These are phyloP conservation scores for Hyparrhenia diplandra DNA, from an alignment of 176 grass and related monocot genomes.

Conservation along the genomic window DNA sequence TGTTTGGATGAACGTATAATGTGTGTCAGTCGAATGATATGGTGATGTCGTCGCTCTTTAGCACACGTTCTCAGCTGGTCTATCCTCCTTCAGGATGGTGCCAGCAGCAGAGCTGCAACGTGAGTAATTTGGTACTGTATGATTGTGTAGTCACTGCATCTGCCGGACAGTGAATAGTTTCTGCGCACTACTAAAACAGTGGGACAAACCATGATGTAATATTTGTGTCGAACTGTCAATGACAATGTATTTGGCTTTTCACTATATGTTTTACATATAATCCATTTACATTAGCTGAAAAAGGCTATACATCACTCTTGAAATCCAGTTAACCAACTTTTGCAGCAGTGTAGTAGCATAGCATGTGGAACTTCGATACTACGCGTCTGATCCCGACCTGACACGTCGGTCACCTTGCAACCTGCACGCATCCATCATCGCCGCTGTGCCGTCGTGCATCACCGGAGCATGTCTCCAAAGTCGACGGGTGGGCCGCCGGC, in stretches of 20 bases:
- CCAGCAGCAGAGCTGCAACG: not conserved
- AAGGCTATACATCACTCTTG: not conserved
- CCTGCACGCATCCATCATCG: not conserved
- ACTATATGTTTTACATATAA: not conserved
- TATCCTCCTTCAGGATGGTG: not conserved
- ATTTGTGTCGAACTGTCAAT: not conserved
- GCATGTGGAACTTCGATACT: not conserved
- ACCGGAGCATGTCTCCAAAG: slow-evolving; percentile 60
- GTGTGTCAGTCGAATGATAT: slow-evolving; percentile 16
- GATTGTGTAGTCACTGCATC: slow-evolving; percentile 1
- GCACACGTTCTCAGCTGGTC: not conserved
- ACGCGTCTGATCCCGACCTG: not conserved
- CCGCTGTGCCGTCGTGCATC: slow-evolving; percentile 1
- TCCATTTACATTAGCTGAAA: not conserved
- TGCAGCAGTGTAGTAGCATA: not conserved
- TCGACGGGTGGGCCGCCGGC: slow-evolving; percentile 25
- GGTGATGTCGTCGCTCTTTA: not conserved
- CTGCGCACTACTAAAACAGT: not conserved
- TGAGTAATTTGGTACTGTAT: slow-evolving; percentile 21
- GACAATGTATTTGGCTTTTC: not conserved
- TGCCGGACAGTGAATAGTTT: slow-evolving; percentile 16
- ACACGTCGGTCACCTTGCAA: not conserved
- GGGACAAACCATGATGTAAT: slow-evolving; percentile 1
- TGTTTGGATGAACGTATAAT: slow-evolving; percentile 26
- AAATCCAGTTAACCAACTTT: slow-evolving; percentile 5